Percentiles rank a stretch among this genome's conserved stretches.
Evolutionary conservation across 2,329 filamentous ascomycete species (phyloP).

Genomic region (Chaetothyriales sp.): DNA sequence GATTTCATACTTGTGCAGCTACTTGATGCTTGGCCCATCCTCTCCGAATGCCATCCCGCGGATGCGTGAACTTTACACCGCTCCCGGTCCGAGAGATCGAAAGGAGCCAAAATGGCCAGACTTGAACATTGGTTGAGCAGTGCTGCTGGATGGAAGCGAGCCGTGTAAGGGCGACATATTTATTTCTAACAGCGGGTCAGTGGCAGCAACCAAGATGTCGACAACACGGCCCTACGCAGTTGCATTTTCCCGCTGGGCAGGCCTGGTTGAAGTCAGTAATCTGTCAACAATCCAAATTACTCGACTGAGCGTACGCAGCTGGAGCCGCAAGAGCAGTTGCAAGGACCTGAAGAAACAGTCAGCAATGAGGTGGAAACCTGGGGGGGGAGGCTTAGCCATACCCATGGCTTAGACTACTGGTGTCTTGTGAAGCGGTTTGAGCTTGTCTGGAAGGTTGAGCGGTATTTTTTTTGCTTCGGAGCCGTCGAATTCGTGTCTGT

Average conservation of each 20-base stretch:
- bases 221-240: conserved; percentile 9
- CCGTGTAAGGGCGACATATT: neutral
- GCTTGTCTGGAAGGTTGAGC: neutral
- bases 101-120: neutral
- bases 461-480: conserved; percentile 1
- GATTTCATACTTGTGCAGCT: neutral
- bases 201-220: neutral
- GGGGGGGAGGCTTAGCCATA: conserved; percentile 1
- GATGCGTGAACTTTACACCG: neutral
- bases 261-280: conserved; percentile 4
- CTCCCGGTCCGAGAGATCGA: neutral
- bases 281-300: conserved; percentile 32
- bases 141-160: neutral
- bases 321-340: conserved; percentile 13
- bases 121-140: neutral
- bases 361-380: conserved; percentile 1
- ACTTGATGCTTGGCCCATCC: too few relatives aligned
- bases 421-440: conserved; percentile 2
- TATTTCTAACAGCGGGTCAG: neutral
- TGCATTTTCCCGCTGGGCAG: conserved; percentile 17
- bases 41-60: neutral
- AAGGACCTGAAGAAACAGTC: conserved; percentile 12
- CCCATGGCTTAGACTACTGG: conserved; percentile 6
- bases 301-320: conserved; percentile 32
- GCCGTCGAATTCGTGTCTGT: conserved; percentile 8